Evolutionary conservation across 2,329 filamentous ascomycete genomes (phyloP).

Genomic region (Fusarium clavum): DNA sequence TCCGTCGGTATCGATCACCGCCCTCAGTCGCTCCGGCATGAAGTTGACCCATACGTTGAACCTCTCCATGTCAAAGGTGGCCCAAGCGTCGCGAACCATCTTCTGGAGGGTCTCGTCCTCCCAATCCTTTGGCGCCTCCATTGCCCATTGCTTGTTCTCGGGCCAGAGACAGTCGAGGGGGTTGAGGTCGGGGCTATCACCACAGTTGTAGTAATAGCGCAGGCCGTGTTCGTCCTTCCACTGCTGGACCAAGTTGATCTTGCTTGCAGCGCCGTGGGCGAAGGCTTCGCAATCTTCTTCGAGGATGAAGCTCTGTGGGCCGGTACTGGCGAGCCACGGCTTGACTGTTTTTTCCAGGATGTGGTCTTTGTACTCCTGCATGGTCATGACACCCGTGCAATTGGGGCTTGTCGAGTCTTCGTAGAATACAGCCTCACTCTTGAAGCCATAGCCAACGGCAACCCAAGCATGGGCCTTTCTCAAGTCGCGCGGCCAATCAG

Average conservation of each 20-base stretch:
- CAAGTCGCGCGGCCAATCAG: conserved; percentile 51
- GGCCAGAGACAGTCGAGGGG: conserved; percentile 54
- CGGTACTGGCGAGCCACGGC: conserved; percentile 47
- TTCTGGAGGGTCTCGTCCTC: conserved; percentile 50
- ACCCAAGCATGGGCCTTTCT: conserved; percentile 52
- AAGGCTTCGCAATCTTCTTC: conserved; percentile 53
- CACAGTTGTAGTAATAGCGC: conserved; percentile 51
- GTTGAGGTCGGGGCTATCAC: conserved; percentile 53
- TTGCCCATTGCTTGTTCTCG: conserved; percentile 50
- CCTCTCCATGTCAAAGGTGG: conserved; percentile 46
- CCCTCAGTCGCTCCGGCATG: conserved; percentile 51
- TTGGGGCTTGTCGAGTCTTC: conserved; percentile 52
- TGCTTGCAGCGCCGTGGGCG: conserved; percentile 52
- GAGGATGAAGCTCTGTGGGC: conserved; percentile 46
- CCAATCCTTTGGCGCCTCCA: conserved; percentile 48
- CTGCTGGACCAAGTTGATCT: conserved; percentile 51
- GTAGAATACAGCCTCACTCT: conserved; percentile 54
- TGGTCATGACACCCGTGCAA: conserved; percentile 48
- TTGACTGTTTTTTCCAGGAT: conserved; percentile 51
- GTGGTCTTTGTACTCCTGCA: conserved; percentile 52
- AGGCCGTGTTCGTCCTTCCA: conserved; percentile 53
- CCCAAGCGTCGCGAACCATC: conserved; percentile 50
- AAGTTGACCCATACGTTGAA: conserved; percentile 54
- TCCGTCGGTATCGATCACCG: conserved; percentile 50
- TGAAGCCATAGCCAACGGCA: conserved; percentile 52